Base-by-base conservation (phyloP, 192 early-diverging fungal genomes). In the Entomortierella beljakovae region DNA sequence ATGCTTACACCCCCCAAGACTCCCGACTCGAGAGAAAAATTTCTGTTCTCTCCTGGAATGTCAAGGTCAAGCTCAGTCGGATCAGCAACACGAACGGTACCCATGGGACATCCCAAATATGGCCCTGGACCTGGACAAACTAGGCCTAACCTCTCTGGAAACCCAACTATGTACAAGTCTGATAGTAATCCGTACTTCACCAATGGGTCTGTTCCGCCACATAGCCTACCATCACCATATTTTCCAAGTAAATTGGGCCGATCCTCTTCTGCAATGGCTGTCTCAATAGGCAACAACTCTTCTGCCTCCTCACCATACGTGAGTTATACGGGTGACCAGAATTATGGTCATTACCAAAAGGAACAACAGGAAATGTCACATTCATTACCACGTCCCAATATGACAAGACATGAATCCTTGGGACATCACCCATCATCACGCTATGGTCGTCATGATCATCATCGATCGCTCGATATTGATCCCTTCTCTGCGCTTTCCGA, bases 401-500 rank as follows among this genome's bases (percentile, higher is more conserved):
- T 70, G 75, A 49, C 67, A 6, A 32, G 75, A 20, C 75, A 61
- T 32, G 56, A 63, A 28, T 77, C 72, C 5, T 31, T 74, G 38
- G 71, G 62, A 29, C 62, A 64, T 22, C 48, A 48, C 5, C 50
- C 59, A 13, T 25, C 51, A 23, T 37, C 49, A 28, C 25, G 64
- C 2, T 11, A 16, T 7, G 22, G 42, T 26, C 55, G 64, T 35
- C 54, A 70, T 9, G 46, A 79, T 28, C 67, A 54, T 22, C 61
- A 35, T 22, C 70, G 34, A 15, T 70, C 67, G 18, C 20, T 70
- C 18, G 68, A 65, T 46, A 34, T 52, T 3, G 67, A 79, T 35
- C 75, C 61, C 0, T 79, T 70, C 43, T 79, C 75, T 2, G 75
- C 75, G 1, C 59, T 79, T 10, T 62, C 75, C 25, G 75, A 79